phyloP scores from a whole-genome alignment of 2,329 filamentous ascomycete species.

The Alternaria dauci region DNA sequence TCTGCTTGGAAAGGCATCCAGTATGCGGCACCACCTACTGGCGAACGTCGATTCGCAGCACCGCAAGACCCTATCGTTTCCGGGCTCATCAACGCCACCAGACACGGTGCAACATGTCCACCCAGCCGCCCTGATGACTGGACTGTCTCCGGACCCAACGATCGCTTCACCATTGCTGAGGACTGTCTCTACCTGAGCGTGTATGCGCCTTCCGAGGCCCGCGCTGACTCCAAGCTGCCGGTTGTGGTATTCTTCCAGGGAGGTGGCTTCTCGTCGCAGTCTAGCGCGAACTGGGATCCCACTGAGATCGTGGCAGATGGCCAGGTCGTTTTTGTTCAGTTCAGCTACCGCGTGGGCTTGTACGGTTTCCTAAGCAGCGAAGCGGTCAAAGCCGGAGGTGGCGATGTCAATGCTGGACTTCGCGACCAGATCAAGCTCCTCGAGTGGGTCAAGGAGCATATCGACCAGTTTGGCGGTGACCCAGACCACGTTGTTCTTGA shows the following conservation, averaged over 20 bases:
- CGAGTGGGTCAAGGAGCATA: slow-evolving; percentile 74
- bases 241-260: slow-evolving; percentile 68
- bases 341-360: slow-evolving; percentile 79
- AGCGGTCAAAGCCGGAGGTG: slow-evolving; percentile 57
- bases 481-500: slow-evolving; percentile 72
- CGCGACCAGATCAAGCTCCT: slow-evolving; percentile 74
- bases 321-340: slow-evolving; percentile 72
- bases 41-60: slow-evolving; percentile 69
- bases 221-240: slow-evolving; percentile 63
- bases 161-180: slow-evolving; percentile 55
- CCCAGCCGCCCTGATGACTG: slow-evolving; percentile 32
- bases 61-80: slow-evolving; percentile 57
- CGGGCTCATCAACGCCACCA: slow-evolving; percentile 24
- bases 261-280: slow-evolving; percentile 58
- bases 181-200: slow-evolving; percentile 76
- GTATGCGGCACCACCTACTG: slow-evolving; percentile 74
- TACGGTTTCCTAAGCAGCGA: slow-evolving; percentile 74
- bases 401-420: slow-evolving; percentile 73
- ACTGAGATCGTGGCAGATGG: slow-evolving; percentile 67
- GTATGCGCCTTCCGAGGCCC: slow-evolving; percentile 66
- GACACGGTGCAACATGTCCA: slow-evolving; percentile 50
- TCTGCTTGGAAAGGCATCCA: slow-evolving; percentile 77
- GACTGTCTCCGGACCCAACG: slow-evolving; percentile 19
- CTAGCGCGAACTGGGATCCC: slow-evolving; percentile 64
- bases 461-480: slow-evolving; percentile 72